Evolutionary conservation across 352 stramenopile species (phyloP), one percentile per base, ranked within the genome.

Genomic region (Pythium aphanidermatum): DNA sequence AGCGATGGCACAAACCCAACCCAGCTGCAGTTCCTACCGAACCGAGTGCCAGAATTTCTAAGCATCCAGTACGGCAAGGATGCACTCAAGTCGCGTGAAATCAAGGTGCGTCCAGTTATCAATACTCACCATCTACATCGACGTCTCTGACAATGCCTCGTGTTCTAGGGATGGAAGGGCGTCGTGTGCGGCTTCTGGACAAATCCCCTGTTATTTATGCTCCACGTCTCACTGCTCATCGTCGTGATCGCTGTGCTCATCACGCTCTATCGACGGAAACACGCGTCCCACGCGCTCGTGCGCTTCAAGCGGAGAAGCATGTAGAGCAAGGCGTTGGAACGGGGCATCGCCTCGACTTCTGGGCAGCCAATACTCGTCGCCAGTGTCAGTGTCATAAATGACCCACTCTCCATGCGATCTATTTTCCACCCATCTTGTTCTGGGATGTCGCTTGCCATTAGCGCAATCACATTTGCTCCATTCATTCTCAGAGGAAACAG

Each of bases 111-210:
- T 26, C n/a, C n/a, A n/a, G n/a, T n/a, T n/a, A n/a, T n/a, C n/a
- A n/a, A n/a, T n/a, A n/a, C n/a, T n/a, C n/a, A n/a, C n/a, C n/a
- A n/a, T n/a, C n/a, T n/a, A n/a, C 13, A n/a, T 2, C 16, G 30
- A 49, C 4, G 20, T 23, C 40, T 45, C 24, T n/a, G 25, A 30
- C 14, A 40, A 14, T 40, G 2, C 24, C 20, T 52, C 50, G 14
- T 21, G 20, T 2, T 38, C 26, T 30, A 89, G 76, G 77, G 77
- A 19, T 89, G 77, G 77, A 89, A 89, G 49, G 61, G 74, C n/a
- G 51, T 89, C 14, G 74, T 81, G 20, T 89, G 77, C 49, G 77
- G 74, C 21, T 89, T 80, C 52, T 89, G 77, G 77, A 86, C 68
- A 4, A 77, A 62, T 54, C 77, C 73, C 19, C 32, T 81, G 29